phyloP scores from a whole-genome alignment of 2,329 filamentous ascomycete species.

The Neofusicoccum sp. region DNA sequence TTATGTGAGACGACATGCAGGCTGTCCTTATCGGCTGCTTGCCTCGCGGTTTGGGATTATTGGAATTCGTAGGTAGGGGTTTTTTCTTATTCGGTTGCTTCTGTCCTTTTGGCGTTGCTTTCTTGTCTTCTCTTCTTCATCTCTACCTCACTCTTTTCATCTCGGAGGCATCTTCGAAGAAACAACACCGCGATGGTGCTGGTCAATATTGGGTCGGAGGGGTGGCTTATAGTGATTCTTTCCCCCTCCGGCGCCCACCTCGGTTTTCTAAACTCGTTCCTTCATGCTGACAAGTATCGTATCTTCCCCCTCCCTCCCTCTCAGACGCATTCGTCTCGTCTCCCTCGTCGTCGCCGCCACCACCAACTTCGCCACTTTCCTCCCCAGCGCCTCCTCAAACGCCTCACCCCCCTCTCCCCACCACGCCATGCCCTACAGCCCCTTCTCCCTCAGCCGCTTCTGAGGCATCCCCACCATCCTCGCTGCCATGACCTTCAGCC shows the following conservation, averaged over 20 bases:
- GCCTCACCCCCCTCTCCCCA: background rate
- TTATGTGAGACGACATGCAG: too few species aligned
- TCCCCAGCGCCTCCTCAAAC: slow-evolving; percentile 25
- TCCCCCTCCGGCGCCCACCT: background rate
- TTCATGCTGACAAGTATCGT: background rate
- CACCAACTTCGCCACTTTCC: background rate
- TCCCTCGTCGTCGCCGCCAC: slow-evolving; percentile 9
- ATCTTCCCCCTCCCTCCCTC: background rate
- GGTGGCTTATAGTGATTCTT: background rate
- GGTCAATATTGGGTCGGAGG: slow-evolving; percentile 55
- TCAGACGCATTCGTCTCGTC: background rate
- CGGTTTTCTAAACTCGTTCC: background rate
- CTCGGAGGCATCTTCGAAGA: slow-evolving; percentile 1
- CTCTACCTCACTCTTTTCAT: slow-evolving; percentile 27
- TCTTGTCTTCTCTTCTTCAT: background rate
- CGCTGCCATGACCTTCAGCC: slow-evolving; percentile 30
- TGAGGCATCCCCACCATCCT: slow-evolving; percentile 30
- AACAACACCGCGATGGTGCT: slow-evolving; percentile 45
- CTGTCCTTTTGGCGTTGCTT: too few species aligned
- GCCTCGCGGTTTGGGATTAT: too few species aligned
- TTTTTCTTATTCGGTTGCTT: too few species aligned
- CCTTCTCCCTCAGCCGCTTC: slow-evolving; percentile 17
- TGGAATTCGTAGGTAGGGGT: too few species aligned
- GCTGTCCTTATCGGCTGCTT: too few species aligned
- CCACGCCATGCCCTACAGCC: slow-evolving; percentile 21